Conservation (phyloP, 139 green algal species). For the Mesostigma viride region DNA sequence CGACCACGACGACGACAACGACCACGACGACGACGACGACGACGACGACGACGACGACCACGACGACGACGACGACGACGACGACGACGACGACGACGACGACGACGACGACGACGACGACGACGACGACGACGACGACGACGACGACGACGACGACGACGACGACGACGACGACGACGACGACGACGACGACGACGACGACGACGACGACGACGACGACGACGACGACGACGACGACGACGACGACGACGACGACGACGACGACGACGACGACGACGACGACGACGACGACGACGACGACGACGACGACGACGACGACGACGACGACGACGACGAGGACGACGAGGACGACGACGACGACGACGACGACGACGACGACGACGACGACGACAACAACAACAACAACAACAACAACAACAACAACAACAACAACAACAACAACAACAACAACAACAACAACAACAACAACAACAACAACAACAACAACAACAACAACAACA, state of each 20-base stretch:
- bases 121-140: background rate
- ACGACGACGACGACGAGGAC: background rate
- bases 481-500: too few species aligned
- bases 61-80: background rate
- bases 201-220: background rate
- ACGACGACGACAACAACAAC: background rate
- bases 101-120: background rate
- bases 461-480: too few species aligned
- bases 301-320: background rate
- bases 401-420: background rate
- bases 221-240: background rate
- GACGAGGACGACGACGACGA: background rate
- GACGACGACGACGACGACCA: background rate
- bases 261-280: background rate
- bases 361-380: background rate
- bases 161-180: background rate
- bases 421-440: too few species aligned
- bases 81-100: background rate
- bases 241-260: background rate
- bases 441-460: too few species aligned
- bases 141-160: background rate
- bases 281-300: background rate
- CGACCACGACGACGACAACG: too few species aligned
- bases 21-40: background rate
- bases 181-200: background rate